Evolutionary conservation across 2,329 filamentous ascomycete species (phyloP).

Genomic region (Trichoderma sp.): DNA sequence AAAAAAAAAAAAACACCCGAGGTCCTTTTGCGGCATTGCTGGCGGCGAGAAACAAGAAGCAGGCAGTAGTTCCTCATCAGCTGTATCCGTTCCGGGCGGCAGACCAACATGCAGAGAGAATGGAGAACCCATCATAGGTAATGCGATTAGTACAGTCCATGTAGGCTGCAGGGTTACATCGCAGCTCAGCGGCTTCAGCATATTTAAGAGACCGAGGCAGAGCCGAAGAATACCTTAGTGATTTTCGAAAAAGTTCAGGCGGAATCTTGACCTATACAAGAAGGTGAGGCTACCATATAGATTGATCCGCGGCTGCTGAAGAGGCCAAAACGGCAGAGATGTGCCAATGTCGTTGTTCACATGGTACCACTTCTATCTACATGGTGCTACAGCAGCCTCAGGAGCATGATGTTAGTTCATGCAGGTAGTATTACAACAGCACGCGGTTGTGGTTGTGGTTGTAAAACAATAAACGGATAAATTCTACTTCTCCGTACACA

Average conservation of each 20-base stretch:
- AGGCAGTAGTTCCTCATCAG: not conserved
- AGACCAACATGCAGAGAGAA: not conserved
- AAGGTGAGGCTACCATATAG: not conserved
- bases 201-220: conserved; percentile 1
- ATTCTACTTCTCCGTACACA: too few relatives aligned
- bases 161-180: conserved; percentile 7
- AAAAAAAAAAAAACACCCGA: not conserved
- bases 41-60: not conserved
- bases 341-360: not conserved
- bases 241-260: not conserved
- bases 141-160: not conserved
- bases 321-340: not conserved
- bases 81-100: not conserved
- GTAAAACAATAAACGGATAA: not conserved
- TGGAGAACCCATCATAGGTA: not conserved
- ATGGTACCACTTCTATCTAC: not conserved
- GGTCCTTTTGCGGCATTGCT: not conserved
- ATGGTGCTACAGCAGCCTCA: not conserved
- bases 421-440: too few relatives aligned
- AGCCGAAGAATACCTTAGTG: not conserved
- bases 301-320: not conserved
- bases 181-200: not conserved
- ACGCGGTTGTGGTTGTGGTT: not conserved
- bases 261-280: conserved; percentile 9
- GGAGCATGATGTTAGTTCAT: not conserved